Conservation (phyloP, 1,284 basidiomycete genomes). For the Fomitiporia mediterranea region DNA sequence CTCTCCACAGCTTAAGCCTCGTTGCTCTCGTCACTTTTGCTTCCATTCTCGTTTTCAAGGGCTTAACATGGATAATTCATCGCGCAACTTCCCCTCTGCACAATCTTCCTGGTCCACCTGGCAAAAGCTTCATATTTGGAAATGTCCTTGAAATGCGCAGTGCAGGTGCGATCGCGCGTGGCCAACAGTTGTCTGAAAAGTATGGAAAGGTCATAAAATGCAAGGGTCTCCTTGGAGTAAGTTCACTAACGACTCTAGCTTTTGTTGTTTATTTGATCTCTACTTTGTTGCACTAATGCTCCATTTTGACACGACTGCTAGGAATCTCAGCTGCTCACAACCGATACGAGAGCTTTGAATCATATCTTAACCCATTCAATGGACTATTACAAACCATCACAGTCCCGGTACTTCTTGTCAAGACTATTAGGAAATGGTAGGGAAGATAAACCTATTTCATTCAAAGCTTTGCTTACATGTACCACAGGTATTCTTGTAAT, state of each 20-base stretch:
- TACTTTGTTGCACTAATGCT: no score
- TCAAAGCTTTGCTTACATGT: neutral
- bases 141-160: slow-evolving; percentile 43
- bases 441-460: neutral
- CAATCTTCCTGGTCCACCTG: slow-evolving; percentile 47
- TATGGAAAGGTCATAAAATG: slow-evolving; percentile 52
- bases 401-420: slow-evolving; percentile 33
- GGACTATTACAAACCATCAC: slow-evolving; percentile 43
- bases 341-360: slow-evolving; percentile 45
- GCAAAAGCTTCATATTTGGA: slow-evolving; percentile 47
- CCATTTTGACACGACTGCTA: no score
- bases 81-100: slow-evolving; percentile 36
- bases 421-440: slow-evolving; percentile 43
- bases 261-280: neutral
- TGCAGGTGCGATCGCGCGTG: slow-evolving; percentile 35
- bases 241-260: slow-evolving; percentile 19
- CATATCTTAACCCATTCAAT: slow-evolving; percentile 44
- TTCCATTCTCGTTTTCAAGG: neutral
- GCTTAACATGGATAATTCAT: neutral
- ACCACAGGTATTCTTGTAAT: slow-evolving; percentile 37
- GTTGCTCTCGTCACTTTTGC: neutral
- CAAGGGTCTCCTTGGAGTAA: slow-evolving; percentile 43
- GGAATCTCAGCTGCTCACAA: slow-evolving; percentile 40
- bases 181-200: slow-evolving; percentile 50
- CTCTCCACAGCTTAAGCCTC: neutral